Conservation (phyloP, 1,284 basidiomycete genomes). For the Malassezia cuniculi region DNA sequence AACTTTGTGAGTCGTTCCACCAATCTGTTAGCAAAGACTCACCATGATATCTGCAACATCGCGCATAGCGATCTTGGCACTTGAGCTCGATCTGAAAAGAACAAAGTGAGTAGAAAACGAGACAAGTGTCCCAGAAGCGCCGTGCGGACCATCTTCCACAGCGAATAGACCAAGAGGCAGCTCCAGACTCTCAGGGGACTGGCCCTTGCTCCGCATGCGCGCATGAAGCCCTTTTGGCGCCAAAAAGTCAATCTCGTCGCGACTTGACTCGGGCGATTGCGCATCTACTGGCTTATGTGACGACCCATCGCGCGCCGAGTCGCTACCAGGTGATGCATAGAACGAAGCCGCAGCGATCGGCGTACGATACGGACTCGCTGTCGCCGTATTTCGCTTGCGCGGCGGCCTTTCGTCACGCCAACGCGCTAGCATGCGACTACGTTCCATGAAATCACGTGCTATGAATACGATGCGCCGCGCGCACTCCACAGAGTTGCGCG, state of each 20-base stretch:
- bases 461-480: neutral
- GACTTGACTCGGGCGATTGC: slow-evolving; percentile 5
- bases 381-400: neutral
- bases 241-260: slow-evolving; percentile 11
- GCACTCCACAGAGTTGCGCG: slow-evolving; percentile 1
- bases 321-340: neutral
- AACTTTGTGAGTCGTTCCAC: slow-evolving; percentile 2
- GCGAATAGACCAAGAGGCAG: neutral
- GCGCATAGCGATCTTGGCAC: slow-evolving; percentile 6
- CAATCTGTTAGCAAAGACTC: no score
- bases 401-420: neutral
- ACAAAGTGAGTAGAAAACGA: slow-evolving; percentile 8
- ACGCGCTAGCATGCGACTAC: neutral
- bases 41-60: slow-evolving; percentile 4
- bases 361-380: slow-evolving; percentile 8
- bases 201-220: slow-evolving; percentile 9
- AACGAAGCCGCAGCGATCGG: slow-evolving; percentile 8
- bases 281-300: neutral
- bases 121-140: neutral
- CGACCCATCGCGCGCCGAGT: neutral
- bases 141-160: neutral
- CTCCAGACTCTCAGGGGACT: neutral
- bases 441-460: neutral
- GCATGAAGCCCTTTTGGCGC: neutral
- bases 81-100: neutral